Evolutionary conservation across 352 stramenopile species (phyloP), one percentile per base, ranked within the genome.

Genomic region (Phytopythium cucurbitacearum): DNA sequence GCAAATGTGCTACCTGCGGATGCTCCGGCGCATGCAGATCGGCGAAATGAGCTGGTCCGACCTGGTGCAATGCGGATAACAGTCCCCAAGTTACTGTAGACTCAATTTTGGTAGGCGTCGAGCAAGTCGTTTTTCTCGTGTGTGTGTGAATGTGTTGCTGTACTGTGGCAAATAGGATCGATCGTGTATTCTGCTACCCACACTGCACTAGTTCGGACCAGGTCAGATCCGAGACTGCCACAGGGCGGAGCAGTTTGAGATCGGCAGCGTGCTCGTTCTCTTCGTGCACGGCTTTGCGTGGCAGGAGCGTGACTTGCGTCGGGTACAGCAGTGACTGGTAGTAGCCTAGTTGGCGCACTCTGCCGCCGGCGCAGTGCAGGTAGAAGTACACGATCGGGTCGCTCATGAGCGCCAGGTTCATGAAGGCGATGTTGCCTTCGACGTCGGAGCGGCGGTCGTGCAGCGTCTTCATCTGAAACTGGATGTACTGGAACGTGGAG

Each of bases 371-470:
- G 3, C 40, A 12, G 9, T 42, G 21, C 9, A 73, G 39, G 48
- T 66, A 76, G 36, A 60, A 53, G 34, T 54, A 64, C 7, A 70
- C 63, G 6, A 80, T 54, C 4, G 69, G 69, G 42, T 76, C 66
- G 34, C 66, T 80, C 66, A 80, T 64, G 5, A 69, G 35, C 33
- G 71, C 64, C 7, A 70, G 47, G 40, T 69, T 79, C 51, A 76
- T 71, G 40, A 76, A 68, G 2, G 68, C 62, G 10, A 72, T 53
- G 34, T 71, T 70, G 0, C 57, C 55, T 16, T 67, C 56, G 10
- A 73, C 56, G 11, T 60, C 53, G 15, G 66, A 53, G 3, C 52
- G 56, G 0, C 64, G 56, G 3, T 57, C 43, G n/a, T 67, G 63
- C 2, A 71, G 48, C 38, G 47, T 60, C 35, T 64, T 50, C 55